Evolutionary conservation across 2,329 filamentous ascomycete genomes (phyloP).

Genomic region (Cytospora mali): DNA sequence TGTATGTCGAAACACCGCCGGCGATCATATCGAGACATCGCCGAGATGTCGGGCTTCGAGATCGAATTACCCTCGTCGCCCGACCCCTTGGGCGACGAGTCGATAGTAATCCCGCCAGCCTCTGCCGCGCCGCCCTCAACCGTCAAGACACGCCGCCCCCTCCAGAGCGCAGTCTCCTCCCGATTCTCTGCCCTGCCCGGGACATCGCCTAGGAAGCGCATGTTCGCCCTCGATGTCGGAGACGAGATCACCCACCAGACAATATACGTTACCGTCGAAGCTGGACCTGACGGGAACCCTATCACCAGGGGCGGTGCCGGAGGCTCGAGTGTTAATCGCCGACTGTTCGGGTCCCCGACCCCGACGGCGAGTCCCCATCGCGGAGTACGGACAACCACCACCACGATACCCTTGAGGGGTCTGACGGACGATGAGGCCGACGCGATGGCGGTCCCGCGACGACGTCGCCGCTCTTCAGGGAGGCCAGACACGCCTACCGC

Average conservation of each 20-base stretch:
- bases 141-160: slow-evolving; percentile 39
- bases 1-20: slow-evolving; percentile 29
- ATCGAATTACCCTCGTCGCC: slow-evolving; percentile 40
- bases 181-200: slow-evolving; percentile 35
- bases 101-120: slow-evolving; percentile 35
- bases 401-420: slow-evolving; percentile 52
- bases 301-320: slow-evolving; percentile 11
- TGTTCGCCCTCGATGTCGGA: slow-evolving; percentile 59
- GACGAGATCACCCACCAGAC: slow-evolving; percentile 53
- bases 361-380: slow-evolving; percentile 42
- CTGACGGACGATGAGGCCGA: slow-evolving; percentile 47
- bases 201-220: slow-evolving; percentile 57
- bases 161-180: slow-evolving; percentile 47
- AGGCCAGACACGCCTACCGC: slow-evolving; percentile 56
- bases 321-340: slow-evolving; percentile 38
- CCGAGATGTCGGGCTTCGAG: slow-evolving; percentile 30
- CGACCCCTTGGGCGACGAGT: slow-evolving; percentile 41
- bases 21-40: slow-evolving; percentile 29
- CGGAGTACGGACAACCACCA: slow-evolving; percentile 48
- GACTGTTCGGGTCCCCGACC: slow-evolving; percentile 48
- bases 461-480: slow-evolving; percentile 51
- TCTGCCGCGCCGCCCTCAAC: slow-evolving; percentile 24
- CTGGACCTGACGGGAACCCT: slow-evolving; percentile 39
- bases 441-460: slow-evolving; percentile 42
- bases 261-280: slow-evolving; percentile 59